Evolutionary conservation across 192 early-diverging fungal genomes (phyloP), one percentile per base, ranked within the genome.

Genomic region (Chytriomyces sp.): DNA sequence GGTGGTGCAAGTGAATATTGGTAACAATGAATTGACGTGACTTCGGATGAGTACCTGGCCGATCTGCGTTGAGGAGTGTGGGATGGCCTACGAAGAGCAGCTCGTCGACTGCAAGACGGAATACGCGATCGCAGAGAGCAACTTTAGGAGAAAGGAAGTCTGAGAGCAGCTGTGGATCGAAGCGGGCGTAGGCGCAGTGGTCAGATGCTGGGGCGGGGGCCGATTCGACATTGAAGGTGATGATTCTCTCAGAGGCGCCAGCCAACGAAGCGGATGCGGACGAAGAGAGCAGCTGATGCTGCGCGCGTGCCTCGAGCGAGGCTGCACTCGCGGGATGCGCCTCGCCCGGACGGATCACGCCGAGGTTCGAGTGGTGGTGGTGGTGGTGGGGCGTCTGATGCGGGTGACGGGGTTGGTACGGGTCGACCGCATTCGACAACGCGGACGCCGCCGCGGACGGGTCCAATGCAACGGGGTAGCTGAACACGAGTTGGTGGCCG

Each of bases 111-210:
- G 89, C 84, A 44, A 98, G 82, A 72, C 94, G 92, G 76, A 98
- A 98, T 55, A 89, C 83, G 52, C 84, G 81, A 73, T 94, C 92
- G 75, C 93, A 89, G 30, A 94, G 82, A 30, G 88, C 80, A 22
- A 86, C 80, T 79, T 91, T 93, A 7, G 95, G 95, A 2, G 93
- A 90, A n/a, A 97, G 85, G n/a, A 93, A 65, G 65, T 94, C 89
- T 7, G 93, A 92, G 32, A 95, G 85, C 57, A 92, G 84, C 31
- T 86, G 84, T 19, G 87, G 81, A 8, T 95, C 89, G 63, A 92
- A 91, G 55, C 93, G 78, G 3, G 59, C 31, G 56, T 76, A 25
- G 10, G 28, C 52, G 17, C 36, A 56, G 60, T 64, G 5, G 40
- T 10, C 39, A 60, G 55, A 36, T 37, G 33, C 2, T 36, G 62